Evolutionary conservation across 1,139 yeast species (phyloP), one percentile per base, ranked within the genome.

Genomic region (Yamadazyma friedrichii): DNA sequence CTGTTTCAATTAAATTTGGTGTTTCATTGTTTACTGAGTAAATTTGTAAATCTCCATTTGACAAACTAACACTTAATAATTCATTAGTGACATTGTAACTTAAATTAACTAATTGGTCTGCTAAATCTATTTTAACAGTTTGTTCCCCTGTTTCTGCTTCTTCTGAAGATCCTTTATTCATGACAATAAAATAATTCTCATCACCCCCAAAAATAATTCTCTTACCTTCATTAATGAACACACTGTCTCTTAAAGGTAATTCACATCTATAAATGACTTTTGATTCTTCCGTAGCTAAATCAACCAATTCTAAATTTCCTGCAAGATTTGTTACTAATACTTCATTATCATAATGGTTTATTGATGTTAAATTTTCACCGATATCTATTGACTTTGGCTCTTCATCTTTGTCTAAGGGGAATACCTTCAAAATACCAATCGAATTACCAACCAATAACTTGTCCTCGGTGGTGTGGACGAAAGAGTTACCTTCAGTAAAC

Each of bases 121-220:
- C 69, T 6, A 78, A 54, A 10, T 64, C 56, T 15, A 81, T 51
- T 9, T 40, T 39, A 1, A 30, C 2, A 11, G 9, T 12, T 20
- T 33, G 27, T 9, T 11, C n/a, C 6, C 6, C 15, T 10, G 27
- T 35, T 2, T 29, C 11, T 5, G n/a, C 30, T 9, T 33, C 38
- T 2, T 42, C 38, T 20, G 24, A 20, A 6, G 24, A 8, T 20
- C 8, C 8, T 6, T 20, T 20, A 46, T 79, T 82, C 3, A 86
- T 65, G 2, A 88, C 54, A 9, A 72, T 68, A 42, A 86, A 67
- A 46, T 80, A 78, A 40, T 77, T 74, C 47, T 86, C 94, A 53
- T 88, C 94, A 40, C 96, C 94, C 24, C 88, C 93, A 42, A 82
- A 74, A 1, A 87, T 78, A 3, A 80, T 66, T 64, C 85, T 74